Evolutionary conservation across 192 early-diverging fungal species (phyloP).

Genomic region (Pilaira anomala): DNA sequence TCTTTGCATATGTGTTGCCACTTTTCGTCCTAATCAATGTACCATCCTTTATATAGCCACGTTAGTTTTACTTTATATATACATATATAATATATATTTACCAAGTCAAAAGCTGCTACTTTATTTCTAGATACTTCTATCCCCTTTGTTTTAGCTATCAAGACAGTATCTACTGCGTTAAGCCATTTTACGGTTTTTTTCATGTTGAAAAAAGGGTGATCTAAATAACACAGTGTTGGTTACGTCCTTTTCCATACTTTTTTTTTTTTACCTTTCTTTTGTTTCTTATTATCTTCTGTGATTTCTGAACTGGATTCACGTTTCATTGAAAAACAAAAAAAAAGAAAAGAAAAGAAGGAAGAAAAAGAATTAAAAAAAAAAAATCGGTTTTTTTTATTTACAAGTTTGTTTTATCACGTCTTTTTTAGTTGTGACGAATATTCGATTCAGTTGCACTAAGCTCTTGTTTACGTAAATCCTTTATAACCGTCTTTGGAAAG

Average conservation of each 20-base stretch:
- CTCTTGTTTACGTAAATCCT: slow-evolving; percentile 12
- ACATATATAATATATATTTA: slow-evolving; percentile 14
- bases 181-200: slow-evolving; percentile 10
- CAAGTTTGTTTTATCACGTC: neutral
- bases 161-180: neutral
- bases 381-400: neutral
- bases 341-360: neutral
- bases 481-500: slow-evolving; percentile 6
- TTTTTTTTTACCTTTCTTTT: neutral
- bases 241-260: no score
- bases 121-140: slow-evolving; percentile 18
- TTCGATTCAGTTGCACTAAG: neutral
- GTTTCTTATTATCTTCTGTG: slow-evolving; percentile 3
- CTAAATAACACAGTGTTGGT: no score
- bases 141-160: slow-evolving; percentile 2
- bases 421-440: neutral
- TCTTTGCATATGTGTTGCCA: slow-evolving; percentile 56
- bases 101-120: slow-evolving; percentile 71
- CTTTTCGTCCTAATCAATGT: slow-evolving; percentile 74
- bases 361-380: neutral
- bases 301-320: neutral
- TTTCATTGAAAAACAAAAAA: slow-evolving; percentile 1
- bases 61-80: neutral
- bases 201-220: slow-evolving; percentile 15
- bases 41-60: slow-evolving; percentile 46